Evolutionary conservation across 129 eudicot species (phyloP).

Genomic region (Chrysanthemum makinoi): DNA sequence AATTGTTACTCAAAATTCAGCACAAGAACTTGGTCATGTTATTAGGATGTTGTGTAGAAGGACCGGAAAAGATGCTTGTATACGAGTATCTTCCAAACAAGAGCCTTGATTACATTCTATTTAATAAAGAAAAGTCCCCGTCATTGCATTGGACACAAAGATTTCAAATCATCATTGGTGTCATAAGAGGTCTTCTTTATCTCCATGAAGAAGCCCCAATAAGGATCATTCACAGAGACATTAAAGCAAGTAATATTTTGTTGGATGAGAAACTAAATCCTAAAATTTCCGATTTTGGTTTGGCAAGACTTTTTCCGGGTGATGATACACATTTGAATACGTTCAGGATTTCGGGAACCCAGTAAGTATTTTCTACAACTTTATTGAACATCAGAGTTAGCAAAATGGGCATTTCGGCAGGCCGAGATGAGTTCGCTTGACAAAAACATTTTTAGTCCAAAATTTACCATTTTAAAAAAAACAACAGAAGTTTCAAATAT

Average conservation of each 20-base stretch:
- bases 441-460: not conserved
- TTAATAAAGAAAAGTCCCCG: constrained; percentile 51
- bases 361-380: constrained; percentile 43
- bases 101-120: constrained; percentile 80
- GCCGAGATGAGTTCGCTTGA: not conserved
- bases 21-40: constrained; percentile 74
- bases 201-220: constrained; percentile 93
- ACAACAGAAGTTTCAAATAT: not conserved
- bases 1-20: constrained; percentile 63
- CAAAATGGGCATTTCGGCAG: not conserved
- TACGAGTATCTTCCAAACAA: constrained; percentile 83
- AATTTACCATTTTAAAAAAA: not conserved
- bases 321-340: constrained; percentile 82
- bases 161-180: constrained; percentile 51
- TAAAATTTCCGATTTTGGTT: constrained; percentile 82
- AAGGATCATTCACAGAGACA: constrained; percentile 87
- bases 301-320: constrained; percentile 91
- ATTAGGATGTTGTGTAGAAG: constrained; percentile 87
- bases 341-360: constrained; percentile 74
- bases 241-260: constrained; percentile 82
- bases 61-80: constrained; percentile 91
- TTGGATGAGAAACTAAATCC: constrained; percentile 67
- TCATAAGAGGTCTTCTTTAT: constrained; percentile 83
- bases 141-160: constrained; percentile 65
- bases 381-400: not conserved